These are phyloP conservation scores for Aspergillus carlsbadensis DNA, from an alignment of 495 filamentous ascomycete species.

Conservation along the genomic window DNA sequence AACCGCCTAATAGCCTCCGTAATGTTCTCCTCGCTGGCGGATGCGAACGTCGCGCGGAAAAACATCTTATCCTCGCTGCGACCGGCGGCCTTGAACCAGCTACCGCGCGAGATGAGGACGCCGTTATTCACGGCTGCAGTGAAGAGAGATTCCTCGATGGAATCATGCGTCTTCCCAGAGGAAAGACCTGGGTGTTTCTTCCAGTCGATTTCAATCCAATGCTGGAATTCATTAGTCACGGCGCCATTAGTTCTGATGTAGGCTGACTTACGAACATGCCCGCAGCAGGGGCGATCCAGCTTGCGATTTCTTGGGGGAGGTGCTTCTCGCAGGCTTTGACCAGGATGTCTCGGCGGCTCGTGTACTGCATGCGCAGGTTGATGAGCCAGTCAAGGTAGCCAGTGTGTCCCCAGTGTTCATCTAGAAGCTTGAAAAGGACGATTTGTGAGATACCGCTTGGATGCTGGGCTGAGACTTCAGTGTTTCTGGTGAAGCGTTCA, in stretches of 20 bases:
- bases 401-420: slow-evolving; percentile 92
- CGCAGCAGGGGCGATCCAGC: slow-evolving; percentile 81
- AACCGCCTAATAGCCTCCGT: slow-evolving; percentile 75
- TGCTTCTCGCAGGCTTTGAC: slow-evolving; percentile 80
- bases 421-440: slow-evolving; percentile 81
- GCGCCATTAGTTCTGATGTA: neutral
- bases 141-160: slow-evolving; percentile 87
- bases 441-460: slow-evolving; percentile 82
- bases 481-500: slow-evolving; percentile 72
- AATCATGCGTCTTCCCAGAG: slow-evolving; percentile 54
- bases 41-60: slow-evolving; percentile 87
- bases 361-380: slow-evolving; percentile 79
- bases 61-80: slow-evolving; percentile 56
- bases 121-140: slow-evolving; percentile 63
- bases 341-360: slow-evolving; percentile 69
- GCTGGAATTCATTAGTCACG: slow-evolving; percentile 40
- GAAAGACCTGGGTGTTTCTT: slow-evolving; percentile 64
- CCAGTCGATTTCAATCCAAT: slow-evolving; percentile 82
- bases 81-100: slow-evolving; percentile 78
- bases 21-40: slow-evolving; percentile 73
- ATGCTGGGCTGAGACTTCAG: slow-evolving; percentile 78
- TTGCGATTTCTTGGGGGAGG: slow-evolving; percentile 73
- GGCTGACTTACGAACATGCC: slow-evolving; percentile 86
- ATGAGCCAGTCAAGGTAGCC: slow-evolving; percentile 92
- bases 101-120: slow-evolving; percentile 76